These are phyloP conservation scores for Heterobasidion occidentale DNA, from an alignment of 1,284 basidiomycete genomes.

Conservation along the genomic window DNA sequence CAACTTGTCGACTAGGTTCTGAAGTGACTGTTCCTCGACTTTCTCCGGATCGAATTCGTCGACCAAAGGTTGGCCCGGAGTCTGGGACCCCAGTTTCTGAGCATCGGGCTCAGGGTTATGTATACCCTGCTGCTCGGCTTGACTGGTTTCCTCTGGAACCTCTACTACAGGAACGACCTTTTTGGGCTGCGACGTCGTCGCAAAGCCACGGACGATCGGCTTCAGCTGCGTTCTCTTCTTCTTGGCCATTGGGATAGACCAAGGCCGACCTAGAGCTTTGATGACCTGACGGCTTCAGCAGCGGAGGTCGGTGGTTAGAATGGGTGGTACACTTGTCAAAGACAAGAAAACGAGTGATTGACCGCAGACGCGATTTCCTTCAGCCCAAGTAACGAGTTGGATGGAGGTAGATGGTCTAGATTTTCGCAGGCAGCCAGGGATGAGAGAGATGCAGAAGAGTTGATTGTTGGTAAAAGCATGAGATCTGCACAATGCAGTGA, in stretches of 20 bases:
- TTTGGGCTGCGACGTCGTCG: slow-evolving; percentile 85
- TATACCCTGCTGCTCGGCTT: background rate
- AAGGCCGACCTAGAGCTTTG: background rate
- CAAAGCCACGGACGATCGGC: slow-evolving; percentile 70
- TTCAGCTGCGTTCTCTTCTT: slow-evolving; percentile 84
- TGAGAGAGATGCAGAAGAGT: background rate
- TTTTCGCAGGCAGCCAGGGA: background rate
- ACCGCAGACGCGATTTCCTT: background rate
- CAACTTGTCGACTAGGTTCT: slow-evolving; percentile 69
- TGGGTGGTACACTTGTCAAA: background rate
- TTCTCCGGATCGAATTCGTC: slow-evolving; percentile 30
- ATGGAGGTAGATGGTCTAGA: background rate
- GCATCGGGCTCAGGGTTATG: background rate
- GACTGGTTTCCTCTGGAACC: slow-evolving; percentile 8
- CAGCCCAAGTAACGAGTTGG: background rate
- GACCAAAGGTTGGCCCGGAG: slow-evolving; percentile 1
- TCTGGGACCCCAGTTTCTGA: background rate
- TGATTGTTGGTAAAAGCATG: slow-evolving; percentile 1
- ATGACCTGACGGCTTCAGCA: background rate
- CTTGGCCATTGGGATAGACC: slow-evolving; percentile 55
- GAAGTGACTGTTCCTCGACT: slow-evolving; percentile 49
- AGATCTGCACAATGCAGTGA: background rate
- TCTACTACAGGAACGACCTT: slow-evolving; percentile 41
- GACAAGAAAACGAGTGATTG: background rate
- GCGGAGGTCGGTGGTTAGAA: background rate